Evolutionary conservation across 176 grass and related monocot species (phyloP).

Genomic region (Olyra latifolia): DNA sequence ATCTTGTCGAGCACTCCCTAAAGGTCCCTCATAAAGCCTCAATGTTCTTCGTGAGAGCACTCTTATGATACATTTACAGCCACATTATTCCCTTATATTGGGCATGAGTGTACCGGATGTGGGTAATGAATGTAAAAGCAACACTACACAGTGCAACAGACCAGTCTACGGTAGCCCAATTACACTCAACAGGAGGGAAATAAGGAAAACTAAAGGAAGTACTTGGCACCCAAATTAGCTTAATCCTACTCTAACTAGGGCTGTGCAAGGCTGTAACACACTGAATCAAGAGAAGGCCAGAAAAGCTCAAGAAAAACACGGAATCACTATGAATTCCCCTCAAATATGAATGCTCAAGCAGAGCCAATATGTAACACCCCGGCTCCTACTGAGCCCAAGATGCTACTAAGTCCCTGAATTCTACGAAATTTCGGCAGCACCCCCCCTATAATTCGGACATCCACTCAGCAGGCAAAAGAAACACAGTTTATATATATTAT

Average conservation of each 20-base stretch:
- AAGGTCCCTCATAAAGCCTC: neutral
- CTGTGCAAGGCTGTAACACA: neutral
- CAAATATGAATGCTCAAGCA: neutral
- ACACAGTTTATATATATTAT: too few relatives aligned
- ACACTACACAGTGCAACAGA: neutral
- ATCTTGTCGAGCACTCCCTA: neutral
- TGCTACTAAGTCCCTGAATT: too few relatives aligned
- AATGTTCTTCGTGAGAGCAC: neutral
- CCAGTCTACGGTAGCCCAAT: neutral
- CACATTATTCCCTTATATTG: neutral
- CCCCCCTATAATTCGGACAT: too few relatives aligned
- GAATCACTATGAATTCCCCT: neutral
- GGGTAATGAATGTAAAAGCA: neutral
- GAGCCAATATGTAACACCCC: too few relatives aligned
- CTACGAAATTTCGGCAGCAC: too few relatives aligned
- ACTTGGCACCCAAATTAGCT: neutral
- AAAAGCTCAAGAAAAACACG: neutral
- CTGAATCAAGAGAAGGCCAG: neutral
- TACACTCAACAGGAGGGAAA: neutral
- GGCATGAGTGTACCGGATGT: neutral
- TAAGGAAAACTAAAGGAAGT: neutral
- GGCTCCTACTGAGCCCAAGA: too few relatives aligned
- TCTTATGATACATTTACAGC: neutral
- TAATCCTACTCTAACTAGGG: neutral
- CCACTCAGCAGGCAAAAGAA: too few relatives aligned